These are phyloP conservation scores for Silene vulgaris DNA, from an alignment of 179 eudicot species.

Conservation along the genomic window DNA sequence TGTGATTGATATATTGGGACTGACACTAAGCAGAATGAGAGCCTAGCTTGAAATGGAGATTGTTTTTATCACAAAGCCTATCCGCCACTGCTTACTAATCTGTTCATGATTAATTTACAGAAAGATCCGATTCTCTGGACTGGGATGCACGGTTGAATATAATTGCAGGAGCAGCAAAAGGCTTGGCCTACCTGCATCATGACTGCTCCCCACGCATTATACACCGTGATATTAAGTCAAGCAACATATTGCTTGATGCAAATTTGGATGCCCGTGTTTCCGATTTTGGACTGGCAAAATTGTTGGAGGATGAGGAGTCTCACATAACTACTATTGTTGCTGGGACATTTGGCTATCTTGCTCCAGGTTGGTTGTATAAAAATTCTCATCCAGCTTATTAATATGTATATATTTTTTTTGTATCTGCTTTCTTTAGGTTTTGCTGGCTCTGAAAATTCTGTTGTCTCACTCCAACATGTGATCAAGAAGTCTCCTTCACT, in stretches of 20 bases:
- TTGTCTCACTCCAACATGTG: constrained; percentile 5
- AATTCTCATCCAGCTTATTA: background rate
- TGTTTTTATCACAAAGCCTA: background rate
- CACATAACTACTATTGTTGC: constrained; percentile 98
- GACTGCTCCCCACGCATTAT: constrained; percentile 96
- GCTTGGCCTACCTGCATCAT: constrained; percentile 90
- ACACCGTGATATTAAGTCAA: constrained; percentile 94
- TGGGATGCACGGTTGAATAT: constrained; percentile 89
- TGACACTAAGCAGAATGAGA: background rate
- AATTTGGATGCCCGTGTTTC: constrained; percentile 95
- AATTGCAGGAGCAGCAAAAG: constrained; percentile 90
- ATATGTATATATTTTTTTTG: background rate
- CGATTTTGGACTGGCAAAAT: constrained; percentile 95
- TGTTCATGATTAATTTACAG: constrained; percentile 44
- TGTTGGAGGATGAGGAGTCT: constrained; percentile 94
- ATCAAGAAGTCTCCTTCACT: background rate
- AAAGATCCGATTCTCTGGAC: constrained; percentile 73
- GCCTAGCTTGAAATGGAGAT: background rate
- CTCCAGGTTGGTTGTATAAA: constrained; percentile 66
- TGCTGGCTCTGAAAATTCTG: background rate
- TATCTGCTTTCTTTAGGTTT: background rate
- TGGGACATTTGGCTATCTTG: constrained; percentile 97
- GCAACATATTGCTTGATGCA: constrained; percentile 95
- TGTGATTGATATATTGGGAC: background rate
- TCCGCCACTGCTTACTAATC: constrained; percentile 8